These are phyloP conservation scores for Dothideomycetes sp. DNA, from an alignment of 2,329 filamentous ascomycete species.

Conservation along the genomic window DNA sequence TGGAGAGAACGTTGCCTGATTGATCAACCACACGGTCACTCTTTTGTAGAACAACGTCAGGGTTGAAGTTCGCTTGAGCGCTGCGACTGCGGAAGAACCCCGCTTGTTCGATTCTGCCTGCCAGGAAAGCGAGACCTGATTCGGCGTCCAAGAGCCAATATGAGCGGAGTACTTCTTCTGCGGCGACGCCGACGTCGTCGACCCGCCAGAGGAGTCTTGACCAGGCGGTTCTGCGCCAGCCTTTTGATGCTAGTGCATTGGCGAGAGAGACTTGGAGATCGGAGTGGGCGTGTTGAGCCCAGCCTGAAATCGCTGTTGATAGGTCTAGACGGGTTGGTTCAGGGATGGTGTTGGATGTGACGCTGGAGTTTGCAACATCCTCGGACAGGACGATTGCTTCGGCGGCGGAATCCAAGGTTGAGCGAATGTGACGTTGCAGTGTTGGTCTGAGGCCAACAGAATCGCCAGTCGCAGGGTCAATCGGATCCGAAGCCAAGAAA, in stretches of 20 bases:
- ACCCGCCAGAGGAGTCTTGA: conserved; percentile 95
- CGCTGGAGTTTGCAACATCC: conserved; percentile 31
- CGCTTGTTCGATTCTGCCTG: conserved; percentile 63
- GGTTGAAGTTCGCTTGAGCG: conserved; percentile 7
- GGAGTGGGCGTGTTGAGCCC: conserved; percentile 71
- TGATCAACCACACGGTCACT: conserved; percentile 6
- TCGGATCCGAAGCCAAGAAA: conserved; percentile 20
- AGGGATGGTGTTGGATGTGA: conserved; percentile 30
- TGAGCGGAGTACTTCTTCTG: conserved; percentile 65
- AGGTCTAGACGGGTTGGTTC: conserved; percentile 42
- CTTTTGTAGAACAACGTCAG: conserved; percentile 8
- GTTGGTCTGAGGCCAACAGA: conserved; percentile 50
- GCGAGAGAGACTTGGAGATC: conserved; percentile 77
- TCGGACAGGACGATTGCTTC: conserved; percentile 41
- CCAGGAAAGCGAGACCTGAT: conserved; percentile 70
- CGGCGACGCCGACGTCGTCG: conserved; percentile 80
- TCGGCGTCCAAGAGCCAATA: conserved; percentile 72
- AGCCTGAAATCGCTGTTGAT: conserved; percentile 52
- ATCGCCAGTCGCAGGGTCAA: conserved; percentile 1
- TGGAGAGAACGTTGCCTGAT: conserved; percentile 7
- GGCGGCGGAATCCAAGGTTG: conserved; percentile 51
- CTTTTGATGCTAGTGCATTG: conserved; percentile 61
- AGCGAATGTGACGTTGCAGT: conserved; percentile 57
- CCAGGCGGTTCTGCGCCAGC: conserved; percentile 78
- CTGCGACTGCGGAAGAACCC: conserved; percentile 33